Evolutionary conservation across 1,139 yeast species (phyloP), one percentile per base, ranked within the genome.

Genomic region (Hansenula sp.): DNA sequence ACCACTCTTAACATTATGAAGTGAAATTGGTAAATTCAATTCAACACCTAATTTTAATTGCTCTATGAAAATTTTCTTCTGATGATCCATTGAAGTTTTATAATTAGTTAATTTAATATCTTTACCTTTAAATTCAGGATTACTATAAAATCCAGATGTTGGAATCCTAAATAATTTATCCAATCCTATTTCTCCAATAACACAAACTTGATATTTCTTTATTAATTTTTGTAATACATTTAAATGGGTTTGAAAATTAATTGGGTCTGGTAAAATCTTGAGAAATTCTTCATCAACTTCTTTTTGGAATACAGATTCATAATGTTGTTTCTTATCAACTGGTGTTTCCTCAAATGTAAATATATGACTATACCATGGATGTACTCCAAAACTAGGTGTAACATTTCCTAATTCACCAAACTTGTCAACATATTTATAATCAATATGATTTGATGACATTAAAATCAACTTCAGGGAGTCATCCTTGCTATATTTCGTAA

Each of bases 301-400:
- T 21, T 46, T 44, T 18, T 50, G 48, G 38, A 65, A 3, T 6
- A 14, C 16, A 18, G 25, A 50, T 3, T 87, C 77, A 56, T 89
- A 92, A 60, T 89, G 97, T 6, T 50, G 60, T 14, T 37, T 18
- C 55, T 53, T 69, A 41, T 20, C 46, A 44, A 29, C 45, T 12
- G 40, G 44, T 1, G 48, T 44, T 1, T 49, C 55, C 0, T 51
- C 59, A 8, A 61, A 49, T 10, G 75, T 65, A 47, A 79, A 81
- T 25, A 82, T 52, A 60, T 90, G 95, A 2, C 79, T 64, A 55
- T 76, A 88, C 97, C 97, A 90, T 0, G 97, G 97, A 59, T 92
- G 97, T 5, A 87, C 68, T 0, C 97, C 98, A 57, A 80, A 82
- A 39, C 82, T 78, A 0, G 92, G 82, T 1, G 72, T 61, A 1